Conservation (phyloP, 2,329 filamentous ascomycete species). For the Cladorrhinum sp. region DNA sequence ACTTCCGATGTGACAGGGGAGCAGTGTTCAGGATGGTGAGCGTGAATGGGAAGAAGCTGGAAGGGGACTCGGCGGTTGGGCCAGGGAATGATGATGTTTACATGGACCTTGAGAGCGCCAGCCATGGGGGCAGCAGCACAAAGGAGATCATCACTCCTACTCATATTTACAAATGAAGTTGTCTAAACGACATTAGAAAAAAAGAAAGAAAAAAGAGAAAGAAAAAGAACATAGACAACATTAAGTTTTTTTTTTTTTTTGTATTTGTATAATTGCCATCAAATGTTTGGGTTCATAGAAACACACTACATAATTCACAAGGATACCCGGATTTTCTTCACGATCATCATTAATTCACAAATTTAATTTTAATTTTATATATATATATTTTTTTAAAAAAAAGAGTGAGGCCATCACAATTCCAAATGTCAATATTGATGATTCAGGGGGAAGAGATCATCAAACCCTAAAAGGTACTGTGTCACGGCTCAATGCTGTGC, state of each 20-base stretch:
- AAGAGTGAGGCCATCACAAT: not conserved
- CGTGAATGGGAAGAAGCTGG: slow-evolving; percentile 2
- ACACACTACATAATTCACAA: not conserved
- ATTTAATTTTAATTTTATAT: not conserved
- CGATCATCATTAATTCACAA: too few relatives aligned
- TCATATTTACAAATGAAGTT: not conserved
- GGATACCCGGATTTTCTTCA: too few relatives aligned
- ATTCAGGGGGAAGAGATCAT: not conserved
- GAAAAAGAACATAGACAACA: not conserved
- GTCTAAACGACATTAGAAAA: not conserved
- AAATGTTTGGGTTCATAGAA: not conserved
- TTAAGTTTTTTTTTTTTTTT: not conserved
- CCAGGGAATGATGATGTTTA: not conserved
- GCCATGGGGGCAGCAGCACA: slow-evolving; percentile 8
- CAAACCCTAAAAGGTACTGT: not conserved
- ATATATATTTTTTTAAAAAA: not conserved
- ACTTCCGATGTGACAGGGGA: slow-evolving; percentile 2
- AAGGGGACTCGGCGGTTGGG: not conserved
- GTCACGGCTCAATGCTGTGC: too few relatives aligned
- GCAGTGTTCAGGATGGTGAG: slow-evolving; percentile 10
- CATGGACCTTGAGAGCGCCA: slow-evolving; percentile 17
- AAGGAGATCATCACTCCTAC: not conserved
- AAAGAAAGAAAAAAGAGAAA: not conserved
- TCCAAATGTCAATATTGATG: not conserved
- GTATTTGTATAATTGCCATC: not conserved